These are phyloP conservation scores for Mycena polygramma DNA, from an alignment of 768 basidiomycete species.

Conservation along the genomic window DNA sequence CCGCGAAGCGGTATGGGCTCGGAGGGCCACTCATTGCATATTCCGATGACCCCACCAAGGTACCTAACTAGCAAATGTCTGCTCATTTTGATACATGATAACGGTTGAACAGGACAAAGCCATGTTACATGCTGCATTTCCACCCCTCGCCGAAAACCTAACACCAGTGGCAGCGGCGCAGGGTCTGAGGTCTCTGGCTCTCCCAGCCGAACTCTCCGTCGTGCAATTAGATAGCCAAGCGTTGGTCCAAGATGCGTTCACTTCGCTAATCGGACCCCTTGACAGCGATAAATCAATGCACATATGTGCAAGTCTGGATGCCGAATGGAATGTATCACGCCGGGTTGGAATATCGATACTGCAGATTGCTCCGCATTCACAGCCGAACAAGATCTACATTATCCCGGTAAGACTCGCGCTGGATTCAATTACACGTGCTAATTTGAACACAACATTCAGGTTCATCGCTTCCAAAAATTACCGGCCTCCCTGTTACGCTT, in stretches of 20 bases:
- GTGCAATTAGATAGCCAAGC: neutral
- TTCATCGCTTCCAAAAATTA: neutral
- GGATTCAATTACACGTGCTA: neutral
- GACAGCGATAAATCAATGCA: neutral
- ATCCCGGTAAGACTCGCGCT: neutral
- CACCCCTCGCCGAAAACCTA: neutral
- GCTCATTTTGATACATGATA: neutral
- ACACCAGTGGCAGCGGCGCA: slow-evolving; percentile 10
- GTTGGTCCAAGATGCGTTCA: neutral
- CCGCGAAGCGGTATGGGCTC: slow-evolving; percentile 12
- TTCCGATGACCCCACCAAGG: slow-evolving; percentile 14
- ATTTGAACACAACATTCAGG: neutral
- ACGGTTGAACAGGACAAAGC: neutral
- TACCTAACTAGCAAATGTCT: neutral
- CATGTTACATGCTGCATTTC: slow-evolving; percentile 6
- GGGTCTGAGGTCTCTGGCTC: neutral
- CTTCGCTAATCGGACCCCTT: neutral
- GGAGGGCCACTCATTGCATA: neutral
- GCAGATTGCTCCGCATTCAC: slow-evolving; percentile 9
- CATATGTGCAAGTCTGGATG: slow-evolving; percentile 7
- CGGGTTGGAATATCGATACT: slow-evolving; percentile 6
- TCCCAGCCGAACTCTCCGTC: neutral
- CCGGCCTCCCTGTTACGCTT: neutral
- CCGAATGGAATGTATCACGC: slow-evolving; percentile 10
- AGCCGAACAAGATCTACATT: neutral